Evolutionary conservation across 352 stramenopile species (phyloP), one percentile per base, ranked within the genome.

Genomic region (Pythium dissotocum): DNA sequence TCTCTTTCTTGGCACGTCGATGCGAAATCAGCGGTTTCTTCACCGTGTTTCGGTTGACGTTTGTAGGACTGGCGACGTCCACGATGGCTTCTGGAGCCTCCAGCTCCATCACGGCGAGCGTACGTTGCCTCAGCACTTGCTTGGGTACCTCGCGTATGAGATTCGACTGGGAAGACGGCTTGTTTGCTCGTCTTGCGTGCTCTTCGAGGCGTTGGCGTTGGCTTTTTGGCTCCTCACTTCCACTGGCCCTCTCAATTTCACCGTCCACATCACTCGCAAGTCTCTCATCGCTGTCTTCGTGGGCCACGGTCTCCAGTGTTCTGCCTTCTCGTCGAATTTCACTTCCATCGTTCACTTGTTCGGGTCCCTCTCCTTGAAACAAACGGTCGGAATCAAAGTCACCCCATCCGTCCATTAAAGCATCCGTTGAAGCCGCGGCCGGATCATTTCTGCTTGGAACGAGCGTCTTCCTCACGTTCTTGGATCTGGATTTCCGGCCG

Each of bases 351-450:
- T 52, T 52, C 18, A 13, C 18, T 8, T 52, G 30, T 9, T 30
- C 18, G 4, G 44, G 44, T 4, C 14, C 13, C 8, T 51, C 42
- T 26, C 42, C 42, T 52, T n/a, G 44, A 30, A 89, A 62, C 32
- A 89, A 62, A 51, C 65, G 72, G 61, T 90, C 82, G 2, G 80
- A 63, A 42, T 90, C 73, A 38, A 87, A 85, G 36, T 90, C 80
- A 4, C 77, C 80, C 82, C 82, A 90, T 53, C 70, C 82, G n/a
- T 74, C 65, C n/a, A 79, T 58, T n/a, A 48, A 33, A 2, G 49
- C 49, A 2, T 57, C 54, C 21, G 60, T 63, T 24, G 49, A 52
- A 2, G 26, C 49, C 16, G 16, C 58, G 9, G 57, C 24, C 8
- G 36, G 26, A 1, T 33, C 24, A n/a, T 24, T 52, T 14, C 33